Conservation (phyloP, 2,329 filamentous ascomycete species). For the Diaporthe ilicicola region DNA sequence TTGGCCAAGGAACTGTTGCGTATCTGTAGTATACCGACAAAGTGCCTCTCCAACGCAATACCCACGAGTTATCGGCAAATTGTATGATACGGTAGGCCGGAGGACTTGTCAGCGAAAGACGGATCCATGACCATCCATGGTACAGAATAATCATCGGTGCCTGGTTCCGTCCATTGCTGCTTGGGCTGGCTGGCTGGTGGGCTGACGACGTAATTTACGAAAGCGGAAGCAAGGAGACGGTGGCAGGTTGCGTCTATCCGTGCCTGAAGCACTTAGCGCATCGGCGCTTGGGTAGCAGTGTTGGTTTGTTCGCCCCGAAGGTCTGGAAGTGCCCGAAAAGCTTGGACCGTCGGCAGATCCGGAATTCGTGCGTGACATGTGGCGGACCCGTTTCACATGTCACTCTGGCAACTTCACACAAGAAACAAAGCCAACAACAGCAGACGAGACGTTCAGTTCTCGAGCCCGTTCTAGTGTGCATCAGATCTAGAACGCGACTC, state of each 20-base stretch:
- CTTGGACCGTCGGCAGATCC: conserved; percentile 27
- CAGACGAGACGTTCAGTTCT: neutral
- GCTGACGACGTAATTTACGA: neutral
- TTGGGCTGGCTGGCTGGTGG: neutral
- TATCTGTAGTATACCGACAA: neutral
- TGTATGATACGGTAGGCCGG: neutral
- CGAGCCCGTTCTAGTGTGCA: neutral
- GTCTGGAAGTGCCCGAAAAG: conserved; percentile 25
- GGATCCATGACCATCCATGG: neutral
- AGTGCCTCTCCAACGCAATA: neutral
- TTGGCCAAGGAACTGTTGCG: neutral
- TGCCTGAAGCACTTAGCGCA: neutral
- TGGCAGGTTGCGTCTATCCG: neutral
- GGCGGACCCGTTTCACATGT: conserved; percentile 30
- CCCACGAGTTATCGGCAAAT: too few species aligned
- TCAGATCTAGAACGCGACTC: neutral
- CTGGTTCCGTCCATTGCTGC: neutral
- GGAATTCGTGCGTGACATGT: conserved; percentile 21
- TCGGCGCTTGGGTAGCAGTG: neutral
- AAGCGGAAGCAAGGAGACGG: neutral
- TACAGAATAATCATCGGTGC: neutral
- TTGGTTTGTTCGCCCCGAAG: conserved; percentile 11
- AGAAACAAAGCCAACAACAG: conserved; percentile 1
- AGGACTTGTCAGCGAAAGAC: neutral
- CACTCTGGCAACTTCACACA: conserved; percentile 15